Evolutionary conservation across 1,139 yeast genomes (phyloP), one percentile per base, ranked within the genome.

Genomic region (Nakaseomyces sp.): DNA sequence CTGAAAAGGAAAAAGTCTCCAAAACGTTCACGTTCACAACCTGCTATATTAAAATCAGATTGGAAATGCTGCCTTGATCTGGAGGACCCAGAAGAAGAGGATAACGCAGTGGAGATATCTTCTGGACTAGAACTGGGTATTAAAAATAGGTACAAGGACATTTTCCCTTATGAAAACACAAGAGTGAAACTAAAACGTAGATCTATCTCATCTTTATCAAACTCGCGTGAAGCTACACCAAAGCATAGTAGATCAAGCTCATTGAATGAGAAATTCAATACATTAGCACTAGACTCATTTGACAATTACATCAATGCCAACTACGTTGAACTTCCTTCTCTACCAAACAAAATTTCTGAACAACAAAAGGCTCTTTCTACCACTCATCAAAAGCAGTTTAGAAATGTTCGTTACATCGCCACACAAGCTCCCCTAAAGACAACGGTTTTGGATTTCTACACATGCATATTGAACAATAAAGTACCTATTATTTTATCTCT

Each of bases 401-500:
- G 42, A 39, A 54, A 50, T 25, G 57, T 59, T 42, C 69, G 75
- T 43, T 82, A 81, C 57, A 81, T 86, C 54, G 95, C 95, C 0
- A 80, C 95, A 0, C 95, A 86, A 56, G 95, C 93, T 1, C 95
- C 95, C 3, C 64, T 86, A 44, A 70, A 72, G 3, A 76, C 77
- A 30, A 84, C 95, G 0, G 72, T 81, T 43, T 75, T 74, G 3
- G 95, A 85, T 58, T 86, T 86, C 54, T 84, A 88, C 79, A 76
- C 78, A 47, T 76, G 84, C 50, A 69, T 82, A 7, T 70, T 77
- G 67, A 74, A 76, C 49, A 76, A 82, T 48, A 63, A 71, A 9
- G 76, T 80, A 15, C 78, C 81, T 12, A 65, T 83, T 12, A 77
- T 86, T 41, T 68, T 86, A 16, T 79, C 86, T 61, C 70, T 86